A percentile compares a stretch with the other conserved stretches of the same genome.
These are phyloP conservation scores for Orbilia brochopaga DNA, from an alignment of 2,329 filamentous ascomycete species.

Conservation along the genomic window DNA sequence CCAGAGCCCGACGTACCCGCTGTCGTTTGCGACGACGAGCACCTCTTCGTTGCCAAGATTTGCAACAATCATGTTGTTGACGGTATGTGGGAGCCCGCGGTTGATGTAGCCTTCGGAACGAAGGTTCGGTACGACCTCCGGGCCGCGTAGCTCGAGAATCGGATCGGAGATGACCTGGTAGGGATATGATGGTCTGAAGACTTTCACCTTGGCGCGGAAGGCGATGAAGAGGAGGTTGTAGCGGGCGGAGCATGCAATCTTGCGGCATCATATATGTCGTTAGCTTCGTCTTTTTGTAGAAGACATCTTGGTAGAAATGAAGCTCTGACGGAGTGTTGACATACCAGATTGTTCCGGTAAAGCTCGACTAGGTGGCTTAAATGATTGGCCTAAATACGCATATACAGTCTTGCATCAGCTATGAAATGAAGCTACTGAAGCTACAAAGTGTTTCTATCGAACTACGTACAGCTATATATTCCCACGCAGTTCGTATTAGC, in stretches of 20 bases:
- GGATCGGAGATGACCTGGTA: constrained; percentile 62
- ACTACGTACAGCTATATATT: not conserved
- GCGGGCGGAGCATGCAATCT: constrained; percentile 54
- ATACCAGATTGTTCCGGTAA: constrained; percentile 42
- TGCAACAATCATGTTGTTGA: constrained; percentile 73
- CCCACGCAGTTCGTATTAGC: no score
- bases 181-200: constrained; percentile 63
- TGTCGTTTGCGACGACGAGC: constrained; percentile 71
- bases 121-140: constrained; percentile 56
- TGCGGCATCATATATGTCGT: not conserved
- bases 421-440: not conserved
- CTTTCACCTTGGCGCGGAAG: constrained; percentile 65
- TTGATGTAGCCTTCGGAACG: constrained; percentile 65
- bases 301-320: not conserved
- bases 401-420: not conserved
- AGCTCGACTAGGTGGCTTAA: constrained; percentile 32
- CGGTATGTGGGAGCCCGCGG: constrained; percentile 63
- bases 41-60: constrained; percentile 74
- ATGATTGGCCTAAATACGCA: constrained; percentile 22
- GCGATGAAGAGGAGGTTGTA: constrained; percentile 62
- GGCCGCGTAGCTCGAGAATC: constrained; percentile 64
- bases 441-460: not conserved
- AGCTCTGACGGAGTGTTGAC: not conserved
- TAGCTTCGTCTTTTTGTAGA: not conserved
- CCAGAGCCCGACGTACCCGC: constrained; percentile 76